Evolutionary conservation across 495 filamentous ascomycete species (phyloP).

Genomic region (Durotheca rogersii): DNA sequence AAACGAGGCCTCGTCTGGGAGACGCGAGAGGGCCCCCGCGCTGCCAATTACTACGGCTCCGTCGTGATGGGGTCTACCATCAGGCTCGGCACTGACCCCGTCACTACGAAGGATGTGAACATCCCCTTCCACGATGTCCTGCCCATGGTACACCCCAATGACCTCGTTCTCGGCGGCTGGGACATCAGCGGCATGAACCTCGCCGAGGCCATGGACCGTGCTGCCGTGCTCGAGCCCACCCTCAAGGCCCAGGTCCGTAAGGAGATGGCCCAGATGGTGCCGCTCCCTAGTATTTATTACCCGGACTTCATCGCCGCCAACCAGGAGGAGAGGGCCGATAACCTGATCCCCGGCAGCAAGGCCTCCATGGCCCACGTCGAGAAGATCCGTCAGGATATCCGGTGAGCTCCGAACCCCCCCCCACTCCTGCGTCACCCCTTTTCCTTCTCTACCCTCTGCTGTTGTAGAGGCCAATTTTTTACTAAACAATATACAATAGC

Average conservation of each 20-base stretch:
- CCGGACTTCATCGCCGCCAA: conserved; percentile 99
- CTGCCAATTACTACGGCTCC: conserved; percentile 97
- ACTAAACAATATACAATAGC: conserved; percentile 49
- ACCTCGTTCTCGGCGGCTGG: conserved; percentile 94
- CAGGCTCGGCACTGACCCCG: conserved; percentile 87
- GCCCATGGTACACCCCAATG: conserved; percentile 97
- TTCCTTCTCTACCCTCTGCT: too few species aligned
- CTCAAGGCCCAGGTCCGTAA: conserved; percentile 87
- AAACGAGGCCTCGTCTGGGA: conserved; percentile 85
- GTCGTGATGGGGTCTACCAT: conserved; percentile 95
- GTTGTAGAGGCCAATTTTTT: conserved; percentile 27
- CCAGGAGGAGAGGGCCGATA: conserved; percentile 96
- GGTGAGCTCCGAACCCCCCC: too few species aligned
- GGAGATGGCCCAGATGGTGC: conserved; percentile 87
- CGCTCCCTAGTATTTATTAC: conserved; percentile 95
- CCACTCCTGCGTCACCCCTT: too few species aligned
- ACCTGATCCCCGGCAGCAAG: conserved; percentile 79
- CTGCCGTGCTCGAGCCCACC: conserved; percentile 87
- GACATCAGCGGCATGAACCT: conserved; percentile 91
- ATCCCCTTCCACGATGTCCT: conserved; percentile 92
- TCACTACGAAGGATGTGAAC: conserved; percentile 88
- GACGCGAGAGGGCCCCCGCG: conserved; percentile 80
- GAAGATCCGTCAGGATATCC: conserved; percentile 91
- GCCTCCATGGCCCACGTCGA: conserved; percentile 85
- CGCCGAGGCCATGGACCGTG: conserved; percentile 92